Evolutionary conservation across 192 early-diverging fungal species (phyloP).

Genomic region (Coemansia umbellata): DNA sequence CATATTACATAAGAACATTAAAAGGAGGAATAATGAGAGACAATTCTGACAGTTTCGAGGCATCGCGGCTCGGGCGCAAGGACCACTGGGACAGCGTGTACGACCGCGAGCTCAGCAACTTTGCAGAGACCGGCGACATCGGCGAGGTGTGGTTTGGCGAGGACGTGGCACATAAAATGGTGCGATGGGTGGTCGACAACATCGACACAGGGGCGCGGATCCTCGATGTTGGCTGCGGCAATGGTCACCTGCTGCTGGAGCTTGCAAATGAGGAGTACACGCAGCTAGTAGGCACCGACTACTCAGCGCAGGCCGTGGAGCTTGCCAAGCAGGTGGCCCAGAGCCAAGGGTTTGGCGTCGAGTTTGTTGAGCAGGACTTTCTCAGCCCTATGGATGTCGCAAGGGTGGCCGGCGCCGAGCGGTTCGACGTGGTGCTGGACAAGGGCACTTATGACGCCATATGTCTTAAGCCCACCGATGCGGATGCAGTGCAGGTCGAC

Average conservation of each 20-base stretch:
- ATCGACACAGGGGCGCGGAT: constrained; percentile 38
- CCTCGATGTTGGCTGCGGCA: constrained; percentile 89
- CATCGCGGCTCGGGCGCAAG: constrained; percentile 42
- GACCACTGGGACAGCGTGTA: constrained; percentile 82
- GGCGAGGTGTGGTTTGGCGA: constrained; percentile 95
- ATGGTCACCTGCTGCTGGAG: constrained; percentile 82
- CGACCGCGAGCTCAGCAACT: constrained; percentile 75
- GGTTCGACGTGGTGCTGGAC: constrained; percentile 69
- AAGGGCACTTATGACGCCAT: constrained; percentile 97
- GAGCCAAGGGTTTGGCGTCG: constrained; percentile 29
- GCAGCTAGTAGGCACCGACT: constrained; percentile 79
- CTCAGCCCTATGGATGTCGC: constrained; percentile 49
- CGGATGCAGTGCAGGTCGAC: constrained; percentile 43
- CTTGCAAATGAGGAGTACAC: constrained; percentile 68
- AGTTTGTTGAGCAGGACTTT: constrained; percentile 60
- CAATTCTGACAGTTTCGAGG: constrained; percentile 13
- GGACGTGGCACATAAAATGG: constrained; percentile 79
- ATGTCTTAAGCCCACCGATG: constrained; percentile 57
- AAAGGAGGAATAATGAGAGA: too few species aligned
- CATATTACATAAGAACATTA: too few species aligned
- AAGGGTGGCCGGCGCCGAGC: constrained; percentile 14
- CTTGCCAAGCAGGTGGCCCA: constrained; percentile 65
- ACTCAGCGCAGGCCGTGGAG: constrained; percentile 70
- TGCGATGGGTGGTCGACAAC: constrained; percentile 69
- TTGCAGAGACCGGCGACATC: constrained; percentile 77